Evolutionary conservation across 2,329 filamentous ascomycete species (phyloP).

Genomic region (Tetracladium maxilliforme): DNA sequence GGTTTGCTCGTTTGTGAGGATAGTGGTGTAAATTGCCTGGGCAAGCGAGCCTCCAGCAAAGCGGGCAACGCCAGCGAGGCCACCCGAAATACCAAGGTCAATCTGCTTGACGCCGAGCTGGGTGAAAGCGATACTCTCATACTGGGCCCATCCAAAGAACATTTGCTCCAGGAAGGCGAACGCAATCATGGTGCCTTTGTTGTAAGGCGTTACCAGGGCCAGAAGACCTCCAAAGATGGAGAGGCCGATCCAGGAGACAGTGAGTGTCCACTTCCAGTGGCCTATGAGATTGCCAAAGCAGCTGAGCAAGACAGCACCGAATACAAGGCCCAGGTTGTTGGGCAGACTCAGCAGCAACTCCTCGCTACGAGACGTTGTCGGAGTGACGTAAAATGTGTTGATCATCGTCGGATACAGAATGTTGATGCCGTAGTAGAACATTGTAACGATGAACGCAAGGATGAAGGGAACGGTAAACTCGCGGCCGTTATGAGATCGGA

Average conservation of each 20-base stretch:
- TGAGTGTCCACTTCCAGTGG: conserved; percentile 30
- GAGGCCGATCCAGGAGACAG: conserved; percentile 26
- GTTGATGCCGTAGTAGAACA: conserved; percentile 10
- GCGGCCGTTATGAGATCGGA: neutral
- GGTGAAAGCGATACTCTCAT: conserved; percentile 2
- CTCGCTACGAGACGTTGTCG: conserved; percentile 7
- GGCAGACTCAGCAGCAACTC: conserved; percentile 21
- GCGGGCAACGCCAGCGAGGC: conserved; percentile 2
- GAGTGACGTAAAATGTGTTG: conserved; percentile 22
- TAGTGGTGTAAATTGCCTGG: conserved; percentile 2
- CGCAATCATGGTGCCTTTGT: conserved; percentile 2
- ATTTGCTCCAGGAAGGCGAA: conserved; percentile 2
- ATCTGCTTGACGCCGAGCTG: conserved; percentile 3
- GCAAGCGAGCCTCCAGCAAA: conserved; percentile 2
- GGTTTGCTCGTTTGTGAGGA: too few relatives aligned
- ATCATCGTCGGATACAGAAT: conserved; percentile 32
- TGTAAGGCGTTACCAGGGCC: conserved; percentile 1
- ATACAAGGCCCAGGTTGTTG: conserved; percentile 26
- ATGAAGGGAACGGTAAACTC: conserved; percentile 1
- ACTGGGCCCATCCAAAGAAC: conserved; percentile 2
- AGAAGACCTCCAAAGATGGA: conserved; percentile 14
- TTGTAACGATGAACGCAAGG: neutral
- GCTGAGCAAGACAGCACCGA: conserved; percentile 24
- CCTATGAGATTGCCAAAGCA: conserved; percentile 24
- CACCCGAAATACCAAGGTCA: conserved; percentile 1